phyloP scores from a whole-genome alignment of 306 rosid genomes.

The Styphnolobium japonicum region DNA sequence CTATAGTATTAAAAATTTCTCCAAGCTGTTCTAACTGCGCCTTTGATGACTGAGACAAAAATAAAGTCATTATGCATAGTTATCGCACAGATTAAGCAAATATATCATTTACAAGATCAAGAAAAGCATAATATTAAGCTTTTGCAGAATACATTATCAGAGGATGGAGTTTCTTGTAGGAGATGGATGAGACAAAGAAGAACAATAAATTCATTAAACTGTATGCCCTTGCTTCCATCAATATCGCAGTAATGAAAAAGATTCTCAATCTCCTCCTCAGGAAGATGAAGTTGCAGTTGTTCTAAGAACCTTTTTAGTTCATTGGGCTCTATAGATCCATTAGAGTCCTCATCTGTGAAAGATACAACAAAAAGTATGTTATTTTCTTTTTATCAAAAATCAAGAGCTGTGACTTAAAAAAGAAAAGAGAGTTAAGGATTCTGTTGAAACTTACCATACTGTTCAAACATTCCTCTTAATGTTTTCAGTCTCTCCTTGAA shows the following conservation, averaged over 20 bases:
- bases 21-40: slow-evolving; percentile 58
- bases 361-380: neutral
- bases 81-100: neutral
- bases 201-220: slow-evolving; percentile 83
- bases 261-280: slow-evolving; percentile 61
- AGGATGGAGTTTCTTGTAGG: slow-evolving; percentile 51
- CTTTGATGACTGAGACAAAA: slow-evolving; percentile 53
- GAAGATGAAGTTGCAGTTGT: slow-evolving; percentile 56
- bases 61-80: neutral
- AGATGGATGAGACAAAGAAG: slow-evolving; percentile 86
- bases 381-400: slow-evolving; percentile 8
- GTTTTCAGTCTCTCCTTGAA: slow-evolving; percentile 59
- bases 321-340: slow-evolving; percentile 63
- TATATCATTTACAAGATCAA: slow-evolving; percentile 16
- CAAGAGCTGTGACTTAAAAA: neutral
- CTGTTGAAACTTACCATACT: slow-evolving; percentile 60
- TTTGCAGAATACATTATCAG: slow-evolving; percentile 41
- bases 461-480: slow-evolving; percentile 66
- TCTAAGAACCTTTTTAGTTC: slow-evolving; percentile 71
- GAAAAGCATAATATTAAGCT: slow-evolving; percentile 12
- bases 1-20: slow-evolving; percentile 61
- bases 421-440: neutral
- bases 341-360: slow-evolving; percentile 75
- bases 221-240: slow-evolving; percentile 80
- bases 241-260: slow-evolving; percentile 82